A percentile compares a stretch with the other conserved stretches of the same genome.
These are phyloP conservation scores for Cladosporium sp. DNA, from an alignment of 2,329 filamentous ascomycete genomes.

Conservation along the genomic window DNA sequence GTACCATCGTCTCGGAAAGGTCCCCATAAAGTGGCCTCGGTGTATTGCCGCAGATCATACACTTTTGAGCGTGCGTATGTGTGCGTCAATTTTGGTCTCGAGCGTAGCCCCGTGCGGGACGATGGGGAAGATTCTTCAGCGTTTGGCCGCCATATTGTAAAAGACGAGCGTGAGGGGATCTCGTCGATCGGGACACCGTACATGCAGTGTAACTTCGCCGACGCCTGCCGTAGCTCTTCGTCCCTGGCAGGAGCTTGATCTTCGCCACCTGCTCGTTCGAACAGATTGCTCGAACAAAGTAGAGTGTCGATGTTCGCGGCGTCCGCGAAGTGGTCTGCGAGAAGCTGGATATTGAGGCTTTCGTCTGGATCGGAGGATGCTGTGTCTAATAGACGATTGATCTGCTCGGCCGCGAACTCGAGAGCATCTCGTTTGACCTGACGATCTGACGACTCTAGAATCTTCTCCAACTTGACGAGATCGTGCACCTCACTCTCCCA, in stretches of 20 bases:
- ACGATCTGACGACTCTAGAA: conserved; percentile 46
- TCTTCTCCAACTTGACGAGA: conserved; percentile 45
- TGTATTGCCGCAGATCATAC: conserved; percentile 74
- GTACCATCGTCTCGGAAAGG: conserved; percentile 68
- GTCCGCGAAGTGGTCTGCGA: conserved; percentile 46
- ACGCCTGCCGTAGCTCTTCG: conserved; percentile 59
- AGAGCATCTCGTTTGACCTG: conserved; percentile 46
- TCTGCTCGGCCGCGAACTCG: conserved; percentile 30
- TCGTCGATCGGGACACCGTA: conserved; percentile 62
- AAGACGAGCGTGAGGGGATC: conserved; percentile 33
- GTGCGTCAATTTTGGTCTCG: conserved; percentile 32
- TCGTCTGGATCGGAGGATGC: conserved; percentile 43
- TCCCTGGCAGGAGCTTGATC: conserved; percentile 44
- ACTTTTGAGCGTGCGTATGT: conserved; percentile 68
- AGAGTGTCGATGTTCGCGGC: conserved; percentile 60
- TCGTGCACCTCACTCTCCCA: conserved; percentile 44
- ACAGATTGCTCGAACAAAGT: conserved; percentile 66
- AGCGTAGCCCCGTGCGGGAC: conserved; percentile 30
- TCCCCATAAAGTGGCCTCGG: conserved; percentile 64
- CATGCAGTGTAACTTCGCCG: conserved; percentile 68
- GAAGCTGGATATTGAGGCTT: conserved; percentile 51
- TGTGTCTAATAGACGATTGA: conserved; percentile 31
- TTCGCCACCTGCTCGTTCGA: conserved; percentile 54
- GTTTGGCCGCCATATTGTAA: conserved; percentile 29
- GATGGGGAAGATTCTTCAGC: conserved; percentile 24